Base-by-base conservation (phyloP, 768 basidiomycete species). In the Vishniacozyma victoriae region DNA sequence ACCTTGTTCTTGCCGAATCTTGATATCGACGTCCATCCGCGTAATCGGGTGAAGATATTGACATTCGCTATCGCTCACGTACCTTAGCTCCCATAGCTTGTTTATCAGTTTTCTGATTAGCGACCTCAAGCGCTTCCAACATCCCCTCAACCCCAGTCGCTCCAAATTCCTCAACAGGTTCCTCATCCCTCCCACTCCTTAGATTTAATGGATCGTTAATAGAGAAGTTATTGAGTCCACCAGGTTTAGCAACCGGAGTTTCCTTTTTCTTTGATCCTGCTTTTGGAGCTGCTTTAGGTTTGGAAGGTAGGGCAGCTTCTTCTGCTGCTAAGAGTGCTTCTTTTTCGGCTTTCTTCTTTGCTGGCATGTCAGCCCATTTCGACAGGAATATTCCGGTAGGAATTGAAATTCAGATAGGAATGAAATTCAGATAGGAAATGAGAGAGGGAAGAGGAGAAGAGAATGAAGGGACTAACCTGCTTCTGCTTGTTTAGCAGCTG, bases 91-190 rank as follows among this genome's bases (percentile, higher is more conserved):
- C 90, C 26, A 92, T 76, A 58, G 86, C 87, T 1, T 87, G 87
- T 74, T 93, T 93, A 71, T 93, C 91, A 80, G 81, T 83, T 78
- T 89, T 91, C 3, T 87, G 86, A 39, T 82, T 92, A 22, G 93
- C 88, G 3, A 90, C 79, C 49, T 88, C 86, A 53, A 95, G 70
- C 46, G 93, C 77, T 72, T 96, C 91, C 42, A 96, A 69, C 7
- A 87, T 89, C 68, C 88, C 84, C 64, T 96, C 91, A 44, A 96
- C 80, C 12, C 91, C 91, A 19, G 86, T 88, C 13, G 91, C 91
- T 3, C 81, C 69, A 71, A 77, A 86, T 62, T 82, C 84, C 73
- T 89, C 83, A 27, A 55, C 53, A 14, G 52, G 59, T 23, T 67
- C 60, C 0, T 49, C 48, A 25, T 49, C 56, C 9, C 64, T 50